A percentile compares a stretch with the other conserved stretches of the same genome.
Evolutionary conservation across 176 grass and related monocot genomes (phyloP).

Genomic region (Hordeum vulgare): MorexV3_pseudomolecules_assembly NC_058520.1:508806338-508806837

Average conservation of each 20-base stretch:
- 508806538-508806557: neutral
- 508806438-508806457: no score
- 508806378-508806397: no score
- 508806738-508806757: constrained; percentile 16
- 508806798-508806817: neutral
- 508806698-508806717: constrained; percentile 98
- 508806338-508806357: no score
- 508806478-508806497: no score
- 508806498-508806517: no score
- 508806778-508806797: neutral
- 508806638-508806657: constrained; percentile 96
- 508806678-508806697: constrained; percentile 88
- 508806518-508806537: no score
- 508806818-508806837: neutral
- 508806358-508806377: no score
- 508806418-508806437: no score
- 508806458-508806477: no score
- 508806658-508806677: constrained; percentile 98
- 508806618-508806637: neutral
- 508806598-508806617: neutral
- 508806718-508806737: constrained; percentile 51
- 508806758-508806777: neutral
- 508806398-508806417: no score
- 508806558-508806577: neutral
- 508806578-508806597: neutral